phyloP scores from a whole-genome alignment of 768 basidiomycete genomes.

The Boletus pseudopeckii region DNA sequence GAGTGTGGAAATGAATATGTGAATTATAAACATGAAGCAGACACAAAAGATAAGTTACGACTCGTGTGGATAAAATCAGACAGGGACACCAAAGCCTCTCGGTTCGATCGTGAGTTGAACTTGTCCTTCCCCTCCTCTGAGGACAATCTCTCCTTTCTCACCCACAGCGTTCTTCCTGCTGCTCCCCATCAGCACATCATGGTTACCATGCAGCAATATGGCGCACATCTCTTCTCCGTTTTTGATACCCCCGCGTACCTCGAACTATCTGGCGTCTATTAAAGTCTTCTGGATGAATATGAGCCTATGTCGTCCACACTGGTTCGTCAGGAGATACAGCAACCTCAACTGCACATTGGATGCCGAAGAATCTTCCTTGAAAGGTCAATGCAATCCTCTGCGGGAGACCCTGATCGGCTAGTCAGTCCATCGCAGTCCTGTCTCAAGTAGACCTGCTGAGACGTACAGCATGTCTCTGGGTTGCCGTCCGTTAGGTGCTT shows the following conservation, averaged over 20 bases:
- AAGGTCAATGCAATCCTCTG: conserved; percentile 69
- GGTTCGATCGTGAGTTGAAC: not conserved
- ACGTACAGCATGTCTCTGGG: conserved; percentile 80
- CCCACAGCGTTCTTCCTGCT: conserved; percentile 12
- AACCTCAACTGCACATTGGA: conserved; percentile 51
- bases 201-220: conserved; percentile 16
- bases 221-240: too few relatives aligned
- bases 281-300: conserved; percentile 76
- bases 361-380: conserved; percentile 85
- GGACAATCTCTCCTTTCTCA: not conserved
- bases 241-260: too few relatives aligned
- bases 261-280: not conserved
- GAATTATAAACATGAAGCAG: not conserved
- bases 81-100: not conserved
- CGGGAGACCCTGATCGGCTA: conserved; percentile 53
- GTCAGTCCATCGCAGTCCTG: conserved; percentile 7
- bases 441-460: conserved; percentile 43
- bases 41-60: not conserved
- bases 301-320: conserved; percentile 49
- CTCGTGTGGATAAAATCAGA: not conserved
- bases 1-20: too few relatives aligned
- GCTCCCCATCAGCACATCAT: conserved; percentile 14
- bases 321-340: conserved; percentile 30
- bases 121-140: not conserved
- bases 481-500: conserved; percentile 65